A percentile compares a stretch with the other conserved stretches of the same genome.
These are phyloP conservation scores for Chrysoporthe deuterocubensis DNA, from an alignment of 2,329 filamentous ascomycete species.

Conservation along the genomic window DNA sequence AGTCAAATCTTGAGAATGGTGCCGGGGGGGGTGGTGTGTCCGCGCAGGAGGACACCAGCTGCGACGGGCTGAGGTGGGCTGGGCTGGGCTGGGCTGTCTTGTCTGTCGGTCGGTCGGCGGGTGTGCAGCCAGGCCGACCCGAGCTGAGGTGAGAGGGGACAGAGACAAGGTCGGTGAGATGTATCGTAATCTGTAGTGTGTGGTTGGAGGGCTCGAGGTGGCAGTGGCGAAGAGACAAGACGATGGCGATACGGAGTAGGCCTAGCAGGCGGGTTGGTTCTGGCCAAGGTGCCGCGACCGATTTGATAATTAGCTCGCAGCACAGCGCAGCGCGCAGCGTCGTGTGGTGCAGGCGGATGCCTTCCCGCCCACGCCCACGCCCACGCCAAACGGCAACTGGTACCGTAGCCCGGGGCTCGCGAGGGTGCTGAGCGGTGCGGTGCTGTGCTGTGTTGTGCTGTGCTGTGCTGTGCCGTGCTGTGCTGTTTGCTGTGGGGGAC, in stretches of 20 bases:
- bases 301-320: neutral
- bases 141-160: slow-evolving; percentile 15
- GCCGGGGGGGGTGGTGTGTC: neutral
- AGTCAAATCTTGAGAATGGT: neutral
- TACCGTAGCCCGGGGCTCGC: no score
- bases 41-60: neutral
- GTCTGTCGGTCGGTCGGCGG: neutral
- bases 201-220: slow-evolving; percentile 1
- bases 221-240: slow-evolving; percentile 7
- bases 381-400: no score
- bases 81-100: neutral
- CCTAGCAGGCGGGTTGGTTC: neutral
- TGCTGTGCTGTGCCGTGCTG: no score
- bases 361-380: no score
- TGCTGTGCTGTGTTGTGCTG: no score
- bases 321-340: neutral
- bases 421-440: no score
- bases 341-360: no score
- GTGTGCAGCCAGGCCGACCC: neutral
- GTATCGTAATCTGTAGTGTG: slow-evolving; percentile 18
- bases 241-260: neutral
- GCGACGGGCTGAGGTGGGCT: neutral
- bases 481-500: no score
- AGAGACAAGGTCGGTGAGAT: slow-evolving; percentile 6
- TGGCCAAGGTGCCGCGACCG: neutral